Percentiles rank a stretch among this genome's conserved stretches.
Conservation (phyloP, 257 asterid genomes). For the Coffea eugenioides region DNA sequence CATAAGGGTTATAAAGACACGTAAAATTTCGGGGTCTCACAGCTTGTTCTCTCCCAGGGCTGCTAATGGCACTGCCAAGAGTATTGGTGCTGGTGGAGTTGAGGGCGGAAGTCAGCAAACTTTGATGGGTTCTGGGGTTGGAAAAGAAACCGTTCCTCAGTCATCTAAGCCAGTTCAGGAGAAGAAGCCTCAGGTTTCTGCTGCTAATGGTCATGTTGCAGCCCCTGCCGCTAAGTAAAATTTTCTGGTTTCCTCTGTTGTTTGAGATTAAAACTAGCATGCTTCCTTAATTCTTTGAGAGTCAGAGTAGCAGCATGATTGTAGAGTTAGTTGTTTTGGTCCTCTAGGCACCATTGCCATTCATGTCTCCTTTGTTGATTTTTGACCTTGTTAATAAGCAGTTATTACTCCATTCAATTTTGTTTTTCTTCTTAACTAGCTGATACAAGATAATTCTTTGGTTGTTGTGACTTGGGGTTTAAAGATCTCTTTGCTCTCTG, state of each 20-base stretch:
- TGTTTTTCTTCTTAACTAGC: not conserved
- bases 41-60: conserved; percentile 28
- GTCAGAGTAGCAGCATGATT: not conserved
- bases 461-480: not conserved
- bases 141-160: no score
- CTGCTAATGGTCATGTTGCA: no score
- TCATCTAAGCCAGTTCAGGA: no score
- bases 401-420: not conserved
- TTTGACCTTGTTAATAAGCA: not conserved
- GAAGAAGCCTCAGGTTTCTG: no score
- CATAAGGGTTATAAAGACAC: no score
- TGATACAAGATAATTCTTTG: not conserved
- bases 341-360: not conserved
- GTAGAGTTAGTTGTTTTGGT: not conserved
- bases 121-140: no score
- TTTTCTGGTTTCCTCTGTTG: not conserved
- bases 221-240: conserved; percentile 33
- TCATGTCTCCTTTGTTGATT: not conserved
- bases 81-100: not conserved
- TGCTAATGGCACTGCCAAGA: conserved; percentile 25
- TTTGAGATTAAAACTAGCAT: not conserved
- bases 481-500: conserved; percentile 3
- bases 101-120: no score
- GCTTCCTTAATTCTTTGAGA: not conserved
- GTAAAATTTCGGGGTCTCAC: no score